Percentiles rank a stretch among this genome's conserved stretches.
These are phyloP conservation scores for Fusarium solani-melongenae DNA, from an alignment of 2,329 filamentous ascomycete genomes.

Conservation along the genomic window DNA sequence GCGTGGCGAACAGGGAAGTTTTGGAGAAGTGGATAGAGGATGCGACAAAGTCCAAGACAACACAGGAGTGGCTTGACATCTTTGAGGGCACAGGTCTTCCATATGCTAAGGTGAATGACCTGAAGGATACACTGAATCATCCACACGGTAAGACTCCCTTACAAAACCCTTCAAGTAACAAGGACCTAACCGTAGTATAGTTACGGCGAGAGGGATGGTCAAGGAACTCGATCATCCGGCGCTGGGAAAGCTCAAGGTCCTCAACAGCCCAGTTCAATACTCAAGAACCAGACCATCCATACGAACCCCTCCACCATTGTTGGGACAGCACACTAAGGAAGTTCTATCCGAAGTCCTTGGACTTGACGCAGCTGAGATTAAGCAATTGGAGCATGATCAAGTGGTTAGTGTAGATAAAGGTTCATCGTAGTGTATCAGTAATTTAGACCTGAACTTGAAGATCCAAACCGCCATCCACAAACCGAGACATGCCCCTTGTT, in stretches of 20 bases:
- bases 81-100: constrained; percentile 91
- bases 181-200: background rate
- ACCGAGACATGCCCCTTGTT: background rate
- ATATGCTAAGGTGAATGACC: constrained; percentile 90
- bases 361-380: background rate
- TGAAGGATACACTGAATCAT: constrained; percentile 84
- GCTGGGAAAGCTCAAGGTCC: constrained; percentile 86
- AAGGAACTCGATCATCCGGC: constrained; percentile 82
- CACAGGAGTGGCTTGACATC: constrained; percentile 84
- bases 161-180: too few species aligned
- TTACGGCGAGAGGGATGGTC: constrained; percentile 81
- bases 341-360: constrained; percentile 59
- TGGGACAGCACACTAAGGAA: constrained; percentile 88
- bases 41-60: constrained; percentile 79
- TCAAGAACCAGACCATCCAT: constrained; percentile 82
- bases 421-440: background rate
- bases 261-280: constrained; percentile 94
- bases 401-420: background rate
- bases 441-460: background rate
- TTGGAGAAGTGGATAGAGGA: constrained; percentile 83
- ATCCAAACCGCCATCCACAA: background rate
- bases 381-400: background rate
- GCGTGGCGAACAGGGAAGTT: constrained; percentile 76
- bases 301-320: constrained; percentile 79
- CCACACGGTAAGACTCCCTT: constrained; percentile 71